phyloP scores from a whole-genome alignment of 495 filamentous ascomycete species.

The Annulohypoxylon maeteangense region DNA sequence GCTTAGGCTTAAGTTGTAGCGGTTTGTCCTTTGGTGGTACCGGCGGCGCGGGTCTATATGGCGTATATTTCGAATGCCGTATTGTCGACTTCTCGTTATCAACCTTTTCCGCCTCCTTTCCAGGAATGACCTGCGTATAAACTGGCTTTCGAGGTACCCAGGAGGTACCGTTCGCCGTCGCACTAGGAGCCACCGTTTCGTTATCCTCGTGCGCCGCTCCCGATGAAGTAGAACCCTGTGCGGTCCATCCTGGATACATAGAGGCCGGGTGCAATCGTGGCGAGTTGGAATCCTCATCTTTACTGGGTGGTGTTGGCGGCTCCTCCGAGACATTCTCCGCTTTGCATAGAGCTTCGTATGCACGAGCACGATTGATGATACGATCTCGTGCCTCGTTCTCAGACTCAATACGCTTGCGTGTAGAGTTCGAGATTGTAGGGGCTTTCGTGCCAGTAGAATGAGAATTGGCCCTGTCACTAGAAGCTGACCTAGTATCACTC shows the following conservation, averaged over 20 bases:
- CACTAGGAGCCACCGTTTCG: too few species aligned
- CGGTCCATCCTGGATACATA: neutral
- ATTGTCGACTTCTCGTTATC: neutral
- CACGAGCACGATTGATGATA: conserved; percentile 10
- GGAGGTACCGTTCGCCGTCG: neutral
- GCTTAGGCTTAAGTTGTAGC: neutral
- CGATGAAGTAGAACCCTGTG: neutral
- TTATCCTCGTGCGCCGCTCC: neutral
- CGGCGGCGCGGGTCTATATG: neutral
- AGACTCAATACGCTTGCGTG: neutral
- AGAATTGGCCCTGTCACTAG: neutral
- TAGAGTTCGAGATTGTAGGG: neutral
- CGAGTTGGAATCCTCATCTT: neutral
- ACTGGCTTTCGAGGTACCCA: conserved; percentile 19
- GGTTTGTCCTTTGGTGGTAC: neutral
- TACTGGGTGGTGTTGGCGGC: neutral
- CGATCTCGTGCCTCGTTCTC: neutral
- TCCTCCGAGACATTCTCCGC: neutral
- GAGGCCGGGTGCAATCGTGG: neutral
- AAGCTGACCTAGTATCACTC: neutral
- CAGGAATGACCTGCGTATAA: conserved; percentile 7
- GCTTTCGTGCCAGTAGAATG: neutral
- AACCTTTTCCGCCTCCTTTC: neutral
- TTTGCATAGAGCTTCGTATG: conserved; percentile 15
- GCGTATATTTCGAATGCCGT: neutral